Conservation (phyloP, 1,139 yeast species). For the Saccharomyces hybrid region DNA sequence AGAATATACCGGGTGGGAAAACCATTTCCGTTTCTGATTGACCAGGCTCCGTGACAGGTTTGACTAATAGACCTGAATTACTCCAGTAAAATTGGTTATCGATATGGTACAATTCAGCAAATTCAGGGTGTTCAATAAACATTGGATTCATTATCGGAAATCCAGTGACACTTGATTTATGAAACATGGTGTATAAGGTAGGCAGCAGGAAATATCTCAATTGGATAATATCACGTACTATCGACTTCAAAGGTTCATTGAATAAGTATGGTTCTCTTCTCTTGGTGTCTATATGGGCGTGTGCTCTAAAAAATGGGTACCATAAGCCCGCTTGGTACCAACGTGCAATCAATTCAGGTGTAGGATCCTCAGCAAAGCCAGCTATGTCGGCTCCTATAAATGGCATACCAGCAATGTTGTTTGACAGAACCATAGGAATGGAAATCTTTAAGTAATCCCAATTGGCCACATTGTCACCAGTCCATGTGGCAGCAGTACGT, state of each 20-base stretch:
- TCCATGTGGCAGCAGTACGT: conserved; percentile 90
- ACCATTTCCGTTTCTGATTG: conserved; percentile 41
- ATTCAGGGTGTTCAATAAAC: conserved; percentile 55
- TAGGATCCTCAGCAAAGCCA: conserved; percentile 90
- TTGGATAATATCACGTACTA: conserved; percentile 61
- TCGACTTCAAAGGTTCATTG: conserved; percentile 63
- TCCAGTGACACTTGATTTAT: conserved; percentile 53
- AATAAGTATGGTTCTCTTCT: conserved; percentile 91
- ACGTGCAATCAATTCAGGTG: conserved; percentile 67
- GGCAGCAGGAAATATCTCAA: conserved; percentile 75
- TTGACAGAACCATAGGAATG: conserved; percentile 79
- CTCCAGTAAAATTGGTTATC: conserved; percentile 87
- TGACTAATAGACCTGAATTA: conserved; percentile 61
- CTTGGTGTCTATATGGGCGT: conserved; percentile 88
- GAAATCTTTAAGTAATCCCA: conserved; percentile 83
- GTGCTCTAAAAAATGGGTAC: conserved; percentile 95
- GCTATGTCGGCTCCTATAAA: conserved; percentile 96
- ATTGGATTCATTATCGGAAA: conserved; percentile 71
- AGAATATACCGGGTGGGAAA: conserved; percentile 55
- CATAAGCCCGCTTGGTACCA: conserved; percentile 97
- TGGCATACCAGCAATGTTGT: conserved; percentile 81
- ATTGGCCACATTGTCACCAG: conserved; percentile 90
- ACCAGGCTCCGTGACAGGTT: conserved; percentile 67
- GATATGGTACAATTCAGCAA: conserved; percentile 42
- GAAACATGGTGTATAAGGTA: conserved; percentile 72